These are phyloP conservation scores for Populus davidiana DNA, from an alignment of 345 rosid genomes.

Conservation along the genomic window DNA sequence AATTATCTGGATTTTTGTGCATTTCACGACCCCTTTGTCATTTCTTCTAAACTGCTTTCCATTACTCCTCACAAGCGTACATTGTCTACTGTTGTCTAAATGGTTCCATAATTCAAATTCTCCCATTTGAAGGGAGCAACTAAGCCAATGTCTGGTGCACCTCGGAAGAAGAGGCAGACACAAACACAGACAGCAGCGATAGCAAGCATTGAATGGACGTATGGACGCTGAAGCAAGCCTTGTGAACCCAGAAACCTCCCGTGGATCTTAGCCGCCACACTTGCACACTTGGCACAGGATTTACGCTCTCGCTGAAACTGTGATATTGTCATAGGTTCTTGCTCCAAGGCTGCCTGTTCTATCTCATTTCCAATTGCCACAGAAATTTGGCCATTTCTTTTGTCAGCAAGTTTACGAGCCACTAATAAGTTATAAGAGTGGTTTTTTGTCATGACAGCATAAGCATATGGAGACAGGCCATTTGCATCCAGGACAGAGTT, in stretches of 20 bases:
- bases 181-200: constrained; percentile 91
- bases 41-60: not conserved
- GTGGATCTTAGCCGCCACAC: constrained; percentile 43
- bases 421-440: constrained; percentile 64
- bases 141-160: constrained; percentile 53
- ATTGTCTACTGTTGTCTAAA: constrained; percentile 25
- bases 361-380: constrained; percentile 46
- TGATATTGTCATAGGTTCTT: constrained; percentile 9
- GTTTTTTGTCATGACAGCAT: constrained; percentile 60
- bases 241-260: constrained; percentile 44
- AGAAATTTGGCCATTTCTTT: constrained; percentile 66
- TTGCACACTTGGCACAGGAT: constrained; percentile 63
- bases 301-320: constrained; percentile 18
- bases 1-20: not conserved
- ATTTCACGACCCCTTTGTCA: constrained; percentile 2
- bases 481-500: constrained; percentile 51
- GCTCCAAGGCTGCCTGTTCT: constrained; percentile 29
- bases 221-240: constrained; percentile 73
- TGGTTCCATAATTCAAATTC: constrained; percentile 62
- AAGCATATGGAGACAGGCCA: constrained; percentile 60
- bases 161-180: constrained; percentile 78
- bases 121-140: constrained; percentile 81
- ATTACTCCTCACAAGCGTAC: not conserved
- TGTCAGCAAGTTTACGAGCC: constrained; percentile 61
- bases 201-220: constrained; percentile 76